Conservation (phyloP, 2,329 filamentous ascomycete species). For the Cladosporium halotolerans region DNA sequence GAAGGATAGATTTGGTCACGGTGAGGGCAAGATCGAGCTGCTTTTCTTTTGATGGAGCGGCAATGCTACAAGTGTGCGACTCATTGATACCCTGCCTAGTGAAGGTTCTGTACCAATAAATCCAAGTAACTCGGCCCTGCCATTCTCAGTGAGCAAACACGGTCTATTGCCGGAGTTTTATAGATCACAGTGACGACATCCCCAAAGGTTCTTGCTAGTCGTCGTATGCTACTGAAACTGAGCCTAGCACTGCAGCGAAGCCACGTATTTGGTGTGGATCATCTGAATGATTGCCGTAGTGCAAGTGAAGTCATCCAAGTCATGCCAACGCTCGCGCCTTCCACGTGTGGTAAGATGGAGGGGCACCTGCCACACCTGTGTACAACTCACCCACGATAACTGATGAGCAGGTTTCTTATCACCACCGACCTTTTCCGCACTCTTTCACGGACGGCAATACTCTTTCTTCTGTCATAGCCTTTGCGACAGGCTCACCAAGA, state of each 20-base stretch:
- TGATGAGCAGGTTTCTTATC: background rate
- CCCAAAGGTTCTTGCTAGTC: too few species aligned
- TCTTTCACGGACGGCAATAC: background rate
- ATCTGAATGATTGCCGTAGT: too few species aligned
- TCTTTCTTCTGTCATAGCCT: background rate
- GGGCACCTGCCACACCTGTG: background rate
- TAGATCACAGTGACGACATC: too few species aligned
- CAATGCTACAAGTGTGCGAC: background rate
- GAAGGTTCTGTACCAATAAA: too few species aligned
- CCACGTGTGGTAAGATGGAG: background rate
- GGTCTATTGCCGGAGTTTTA: too few species aligned
- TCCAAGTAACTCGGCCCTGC: too few species aligned
- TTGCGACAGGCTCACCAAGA: background rate
- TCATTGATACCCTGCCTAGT: background rate
- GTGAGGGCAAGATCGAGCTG: constrained; percentile 48
- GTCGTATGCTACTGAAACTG: too few species aligned
- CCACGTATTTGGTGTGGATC: too few species aligned
- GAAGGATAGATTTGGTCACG: constrained; percentile 58
- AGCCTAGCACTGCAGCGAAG: too few species aligned
- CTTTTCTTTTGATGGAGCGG: constrained; percentile 49
- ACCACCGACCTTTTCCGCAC: background rate
- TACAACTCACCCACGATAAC: background rate
- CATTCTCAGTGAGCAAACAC: too few species aligned
- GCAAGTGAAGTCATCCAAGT: too few species aligned
- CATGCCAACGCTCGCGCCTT: background rate